A percentile compares a stretch with the other conserved stretches of the same genome.
These are phyloP conservation scores for Talaromyces amestolkiae DNA, from an alignment of 2,329 filamentous ascomycete species.

Conservation along the genomic window DNA sequence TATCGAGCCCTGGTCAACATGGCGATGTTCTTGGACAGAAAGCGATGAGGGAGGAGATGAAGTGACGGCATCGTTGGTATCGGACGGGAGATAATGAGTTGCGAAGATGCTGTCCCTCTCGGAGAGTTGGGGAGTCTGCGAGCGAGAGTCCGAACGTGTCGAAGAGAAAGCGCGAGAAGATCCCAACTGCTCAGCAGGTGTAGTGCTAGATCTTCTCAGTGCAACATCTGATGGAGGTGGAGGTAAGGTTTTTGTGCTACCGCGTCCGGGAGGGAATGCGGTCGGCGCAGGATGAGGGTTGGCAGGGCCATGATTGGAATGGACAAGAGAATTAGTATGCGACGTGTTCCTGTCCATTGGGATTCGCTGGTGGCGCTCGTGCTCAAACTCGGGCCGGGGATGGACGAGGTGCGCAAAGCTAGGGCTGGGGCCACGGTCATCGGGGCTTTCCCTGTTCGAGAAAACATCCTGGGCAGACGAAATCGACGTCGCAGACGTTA, in stretches of 20 bases:
- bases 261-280: background rate
- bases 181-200: conserved; percentile 12
- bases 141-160: conserved; percentile 21
- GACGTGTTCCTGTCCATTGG: conserved; percentile 14
- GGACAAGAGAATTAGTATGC: conserved; percentile 25
- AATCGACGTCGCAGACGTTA: conserved; percentile 42
- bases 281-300: conserved; percentile 2
- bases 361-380: conserved; percentile 20
- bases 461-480: conserved; percentile 21
- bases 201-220: conserved; percentile 20
- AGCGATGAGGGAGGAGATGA: conserved; percentile 36
- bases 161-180: conserved; percentile 18
- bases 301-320: conserved; percentile 4
- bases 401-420: conserved; percentile 27
- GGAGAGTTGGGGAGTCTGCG: conserved; percentile 53
- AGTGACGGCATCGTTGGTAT: conserved; percentile 38
- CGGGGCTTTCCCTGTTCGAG: conserved; percentile 30
- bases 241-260: background rate
- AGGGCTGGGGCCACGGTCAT: conserved; percentile 37
- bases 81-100: conserved; percentile 57
- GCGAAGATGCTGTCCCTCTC: conserved; percentile 65
- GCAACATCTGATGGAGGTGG: conserved; percentile 7
- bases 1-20: conserved; percentile 23
- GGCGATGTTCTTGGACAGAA: conserved; percentile 29
- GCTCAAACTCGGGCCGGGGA: conserved; percentile 24